phyloP scores from a whole-genome alignment of 2,329 filamentous ascomycete genomes.

The Colletotrichum falcatum region DNA sequence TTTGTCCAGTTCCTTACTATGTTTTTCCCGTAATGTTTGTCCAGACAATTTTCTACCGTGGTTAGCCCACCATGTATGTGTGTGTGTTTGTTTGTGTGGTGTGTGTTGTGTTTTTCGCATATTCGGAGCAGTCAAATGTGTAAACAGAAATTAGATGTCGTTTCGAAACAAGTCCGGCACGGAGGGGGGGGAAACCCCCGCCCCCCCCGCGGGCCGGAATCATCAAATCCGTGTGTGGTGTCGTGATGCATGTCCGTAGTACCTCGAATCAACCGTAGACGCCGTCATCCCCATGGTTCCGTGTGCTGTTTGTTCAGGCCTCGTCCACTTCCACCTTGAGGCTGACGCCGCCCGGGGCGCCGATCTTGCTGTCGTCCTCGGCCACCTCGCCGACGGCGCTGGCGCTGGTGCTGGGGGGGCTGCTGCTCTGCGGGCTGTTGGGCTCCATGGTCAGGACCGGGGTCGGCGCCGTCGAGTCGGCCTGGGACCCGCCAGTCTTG shows the following conservation, averaged over 20 bases:
- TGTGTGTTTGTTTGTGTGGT: slow-evolving; percentile 1
- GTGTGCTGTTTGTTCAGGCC: slow-evolving; percentile 42
- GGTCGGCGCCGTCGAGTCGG: slow-evolving; percentile 68
- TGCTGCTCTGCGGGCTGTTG: slow-evolving; percentile 76
- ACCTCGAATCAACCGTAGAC: slow-evolving; percentile 33
- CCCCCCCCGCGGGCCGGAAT: no score
- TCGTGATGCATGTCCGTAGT: slow-evolving; percentile 33
- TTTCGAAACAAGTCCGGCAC: slow-evolving; percentile 19
- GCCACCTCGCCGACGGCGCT: slow-evolving; percentile 61
- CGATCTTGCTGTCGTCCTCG: slow-evolving; percentile 47
- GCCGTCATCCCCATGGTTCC: slow-evolving; percentile 10
- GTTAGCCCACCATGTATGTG: slow-evolving; percentile 33
- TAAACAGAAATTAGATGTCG: slow-evolving; percentile 38
- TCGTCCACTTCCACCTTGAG: slow-evolving; percentile 49
- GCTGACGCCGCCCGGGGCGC: slow-evolving; percentile 34
- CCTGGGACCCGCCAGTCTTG: slow-evolving; percentile 36
- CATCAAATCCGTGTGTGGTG: slow-evolving; percentile 25
- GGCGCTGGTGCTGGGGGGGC: slow-evolving; percentile 71
- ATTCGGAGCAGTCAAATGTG: slow-evolving; percentile 24
- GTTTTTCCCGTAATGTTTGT: slow-evolving; percentile 17
- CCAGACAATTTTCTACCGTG: slow-evolving; percentile 36
- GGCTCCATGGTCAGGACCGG: slow-evolving; percentile 76
- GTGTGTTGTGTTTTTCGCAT: slow-evolving; percentile 6
- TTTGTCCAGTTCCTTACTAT: not conserved
- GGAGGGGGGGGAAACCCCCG: not conserved